Conservation (phyloP, 2,329 filamentous ascomycete genomes). For the Colletotrichum acutatum region DNA sequence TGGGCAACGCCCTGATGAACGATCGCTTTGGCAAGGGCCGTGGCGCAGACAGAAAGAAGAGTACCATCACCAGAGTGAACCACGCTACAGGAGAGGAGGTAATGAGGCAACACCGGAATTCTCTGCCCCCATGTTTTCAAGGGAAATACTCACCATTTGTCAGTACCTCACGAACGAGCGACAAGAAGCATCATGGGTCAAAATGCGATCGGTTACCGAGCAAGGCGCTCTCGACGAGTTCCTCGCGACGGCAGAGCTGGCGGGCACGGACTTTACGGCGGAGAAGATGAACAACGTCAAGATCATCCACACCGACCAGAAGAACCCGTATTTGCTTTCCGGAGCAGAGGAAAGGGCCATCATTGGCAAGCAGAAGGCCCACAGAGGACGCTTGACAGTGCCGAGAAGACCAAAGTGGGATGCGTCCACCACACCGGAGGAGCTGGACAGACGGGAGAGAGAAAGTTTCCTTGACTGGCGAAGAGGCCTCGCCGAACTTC, state of each 20-base stretch:
- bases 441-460: conserved; percentile 83
- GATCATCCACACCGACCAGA: conserved; percentile 96
- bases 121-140: not conserved
- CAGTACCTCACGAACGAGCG: conserved; percentile 91
- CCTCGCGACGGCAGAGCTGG: conserved; percentile 91
- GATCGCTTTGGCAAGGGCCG: conserved; percentile 97
- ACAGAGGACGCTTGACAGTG: conserved; percentile 84
- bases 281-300: conserved; percentile 99
- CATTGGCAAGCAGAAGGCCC: conserved; percentile 83
- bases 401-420: conserved; percentile 93
- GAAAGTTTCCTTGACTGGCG: conserved; percentile 89
- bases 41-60: conserved; percentile 82
- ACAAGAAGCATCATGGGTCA: conserved; percentile 95
- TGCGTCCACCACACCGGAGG: conserved; percentile 80
- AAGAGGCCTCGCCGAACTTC: conserved; percentile 88
- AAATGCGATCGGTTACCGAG: conserved; percentile 99
- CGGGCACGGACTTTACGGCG: conserved; percentile 98
- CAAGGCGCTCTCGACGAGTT: conserved; percentile 98
- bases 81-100: conserved; percentile 83
- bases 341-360: conserved; percentile 83
- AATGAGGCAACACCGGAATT: conserved; percentile 33
- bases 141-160: conserved; percentile 37
- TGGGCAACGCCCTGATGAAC: conserved; percentile 98
- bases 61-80: conserved; percentile 73
- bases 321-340: conserved; percentile 92